A percentile compares a stretch with the other conserved stretches of the same genome.
phyloP scores from a whole-genome alignment of 1,139 yeast genomes.

The Hemisphaericaspora lyxosophila region DNA sequence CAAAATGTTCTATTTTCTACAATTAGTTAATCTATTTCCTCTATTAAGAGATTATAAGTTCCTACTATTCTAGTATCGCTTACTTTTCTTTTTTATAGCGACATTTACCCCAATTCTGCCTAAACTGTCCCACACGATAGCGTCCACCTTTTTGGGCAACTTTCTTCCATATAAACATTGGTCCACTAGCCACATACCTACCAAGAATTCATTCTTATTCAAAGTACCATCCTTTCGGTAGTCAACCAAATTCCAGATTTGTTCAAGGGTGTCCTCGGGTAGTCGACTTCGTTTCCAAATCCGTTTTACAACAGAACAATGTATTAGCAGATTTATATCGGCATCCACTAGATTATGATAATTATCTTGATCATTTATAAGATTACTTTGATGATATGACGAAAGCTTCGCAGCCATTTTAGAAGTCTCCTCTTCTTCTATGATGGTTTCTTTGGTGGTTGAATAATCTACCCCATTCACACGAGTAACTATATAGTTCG shows the following conservation, averaged over 20 bases:
- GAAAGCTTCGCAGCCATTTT: constrained; percentile 33
- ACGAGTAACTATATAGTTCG: constrained; percentile 41
- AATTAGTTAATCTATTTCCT: no score
- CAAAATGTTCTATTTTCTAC: no score
- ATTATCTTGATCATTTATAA: constrained; percentile 22
- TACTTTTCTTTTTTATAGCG: constrained; percentile 36
- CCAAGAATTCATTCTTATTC: constrained; percentile 77
- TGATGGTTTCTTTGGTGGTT: constrained; percentile 18
- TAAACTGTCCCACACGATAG: constrained; percentile 65
- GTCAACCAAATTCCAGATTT: constrained; percentile 82
- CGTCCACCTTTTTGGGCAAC: constrained; percentile 64
- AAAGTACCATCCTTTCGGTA: constrained; percentile 72
- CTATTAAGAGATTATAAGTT: not conserved
- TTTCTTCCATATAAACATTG: constrained; percentile 94
- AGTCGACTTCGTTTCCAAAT: constrained; percentile 80
- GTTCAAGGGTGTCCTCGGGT: constrained; percentile 58
- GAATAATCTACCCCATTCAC: constrained; percentile 30
- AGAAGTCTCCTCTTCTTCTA: constrained; percentile 26
- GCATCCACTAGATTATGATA: constrained; percentile 36
- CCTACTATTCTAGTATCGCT: constrained; percentile 4
- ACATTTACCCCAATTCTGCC: constrained; percentile 48
- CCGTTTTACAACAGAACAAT: constrained; percentile 68
- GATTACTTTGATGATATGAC: constrained; percentile 22
- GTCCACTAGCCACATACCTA: constrained; percentile 95
- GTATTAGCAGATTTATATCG: constrained; percentile 44